phyloP scores from a whole-genome alignment of 345 rosid species.

The Salix suchowensis region DNA sequence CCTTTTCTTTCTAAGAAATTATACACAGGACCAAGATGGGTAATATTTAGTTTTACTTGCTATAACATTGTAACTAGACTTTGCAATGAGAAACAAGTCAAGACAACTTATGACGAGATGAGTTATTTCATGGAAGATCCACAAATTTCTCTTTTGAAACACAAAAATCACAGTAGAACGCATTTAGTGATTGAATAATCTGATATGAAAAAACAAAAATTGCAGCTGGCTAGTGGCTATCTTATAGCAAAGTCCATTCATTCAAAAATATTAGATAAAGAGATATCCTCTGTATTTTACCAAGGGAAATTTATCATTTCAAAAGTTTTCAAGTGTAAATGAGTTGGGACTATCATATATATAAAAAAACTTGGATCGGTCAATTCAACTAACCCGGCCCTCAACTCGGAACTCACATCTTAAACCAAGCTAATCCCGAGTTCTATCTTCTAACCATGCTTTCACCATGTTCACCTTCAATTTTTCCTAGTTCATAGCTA shows the following conservation, averaged over 20 bases:
- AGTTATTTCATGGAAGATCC: not conserved
- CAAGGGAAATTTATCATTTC: not conserved
- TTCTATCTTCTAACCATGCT: not conserved
- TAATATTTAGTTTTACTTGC: not conserved
- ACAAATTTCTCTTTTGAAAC: not conserved
- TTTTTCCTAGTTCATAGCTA: not conserved
- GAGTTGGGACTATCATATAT: too few relatives aligned
- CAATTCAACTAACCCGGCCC: too few relatives aligned
- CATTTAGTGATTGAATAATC: not conserved
- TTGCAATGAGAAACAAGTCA: not conserved
- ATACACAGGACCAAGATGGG: not conserved
- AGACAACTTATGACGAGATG: not conserved
- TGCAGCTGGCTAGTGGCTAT: not conserved
- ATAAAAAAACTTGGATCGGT: too few relatives aligned
- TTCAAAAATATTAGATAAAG: not conserved
- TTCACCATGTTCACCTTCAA: not conserved
- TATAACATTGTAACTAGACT: not conserved
- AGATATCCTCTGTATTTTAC: not conserved
- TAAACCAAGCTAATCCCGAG: too few relatives aligned
- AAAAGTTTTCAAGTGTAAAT: not conserved
- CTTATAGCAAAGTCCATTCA: not conserved
- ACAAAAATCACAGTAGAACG: not conserved
- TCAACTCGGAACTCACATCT: too few relatives aligned
- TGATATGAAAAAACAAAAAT: not conserved
- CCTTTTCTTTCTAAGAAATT: too few relatives aligned